A percentile compares a stretch with the other conserved stretches of the same genome.
Conservation (phyloP, 208 protist species). For the Trypanosomatidae sp. region DNA sequence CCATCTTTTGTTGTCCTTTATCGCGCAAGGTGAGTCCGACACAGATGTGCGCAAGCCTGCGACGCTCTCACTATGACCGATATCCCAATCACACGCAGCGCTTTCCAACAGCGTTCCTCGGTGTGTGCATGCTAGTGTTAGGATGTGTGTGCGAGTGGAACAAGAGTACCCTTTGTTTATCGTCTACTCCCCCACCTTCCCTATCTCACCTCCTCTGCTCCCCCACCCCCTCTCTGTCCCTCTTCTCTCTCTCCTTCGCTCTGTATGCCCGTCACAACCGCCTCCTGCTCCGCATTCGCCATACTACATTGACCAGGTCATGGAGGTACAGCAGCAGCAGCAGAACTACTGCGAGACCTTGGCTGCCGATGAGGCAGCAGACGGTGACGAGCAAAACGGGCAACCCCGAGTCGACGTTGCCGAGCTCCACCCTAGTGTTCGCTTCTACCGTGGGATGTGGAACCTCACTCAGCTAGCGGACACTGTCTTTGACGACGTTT, state of each 20-base stretch:
- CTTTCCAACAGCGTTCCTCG: not conserved
- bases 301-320: not conserved
- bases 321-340: conserved; percentile 2
- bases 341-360: not conserved
- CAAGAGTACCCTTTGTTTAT: not conserved
- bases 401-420: conserved; percentile 2
- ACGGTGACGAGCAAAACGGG: not conserved
- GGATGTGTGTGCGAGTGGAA: not conserved
- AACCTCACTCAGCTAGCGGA: conserved; percentile 17
- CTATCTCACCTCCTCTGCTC: not conserved
- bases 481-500: not conserved
- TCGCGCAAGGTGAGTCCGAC: not conserved
- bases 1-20: not conserved
- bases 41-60: not conserved
- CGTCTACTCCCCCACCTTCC: not conserved
- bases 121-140: not conserved
- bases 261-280: not conserved
- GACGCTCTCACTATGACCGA: not conserved
- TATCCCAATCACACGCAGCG: not conserved
- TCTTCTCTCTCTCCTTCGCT: not conserved
- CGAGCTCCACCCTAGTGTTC: conserved; percentile 45
- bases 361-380: not conserved
- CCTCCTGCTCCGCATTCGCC: not conserved
- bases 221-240: not conserved
- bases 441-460: conserved; percentile 63